A percentile compares a stretch with the other conserved stretches of the same genome.
Conservation (phyloP, 106 monocot species). For the Dendrobium chrysotoxum region DNA sequence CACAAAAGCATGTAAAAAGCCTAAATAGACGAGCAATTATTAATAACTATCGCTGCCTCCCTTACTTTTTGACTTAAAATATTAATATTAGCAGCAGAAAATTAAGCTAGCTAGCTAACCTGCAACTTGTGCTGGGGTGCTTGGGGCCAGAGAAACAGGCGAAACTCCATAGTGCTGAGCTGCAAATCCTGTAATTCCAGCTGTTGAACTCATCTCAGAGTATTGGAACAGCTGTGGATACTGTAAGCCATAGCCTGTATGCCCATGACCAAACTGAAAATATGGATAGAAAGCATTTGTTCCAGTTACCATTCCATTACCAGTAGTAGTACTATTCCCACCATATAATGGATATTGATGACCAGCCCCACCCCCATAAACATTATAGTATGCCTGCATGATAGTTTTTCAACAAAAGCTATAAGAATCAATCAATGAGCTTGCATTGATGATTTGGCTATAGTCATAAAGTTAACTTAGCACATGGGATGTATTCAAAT, state of each 20-base stretch:
- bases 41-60: not conserved
- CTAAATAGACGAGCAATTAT: too few species aligned
- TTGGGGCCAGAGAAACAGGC: constrained; percentile 23
- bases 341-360: constrained; percentile 23
- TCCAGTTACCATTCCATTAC: constrained; percentile 11
- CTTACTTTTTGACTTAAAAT: not conserved
- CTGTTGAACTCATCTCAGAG: constrained; percentile 16
- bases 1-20: too few species aligned
- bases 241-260: constrained; percentile 35
- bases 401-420: not conserved
- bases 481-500: too few species aligned
- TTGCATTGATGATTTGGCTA: too few species aligned
- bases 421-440: too few species aligned
- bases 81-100: not conserved
- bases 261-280: constrained; percentile 26
- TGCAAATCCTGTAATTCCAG: constrained; percentile 26
- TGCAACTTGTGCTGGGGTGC: constrained; percentile 27
- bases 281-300: constrained; percentile 32
- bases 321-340: constrained; percentile 10
- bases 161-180: constrained; percentile 35
- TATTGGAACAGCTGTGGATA: constrained; percentile 40
- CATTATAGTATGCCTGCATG: constrained; percentile 24
- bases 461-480: too few species aligned
- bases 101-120: constrained; percentile 15
- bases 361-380: constrained; percentile 21